Base-by-base conservation (phyloP, 306 rosid genomes). In the Prunus salicina region DNA sequence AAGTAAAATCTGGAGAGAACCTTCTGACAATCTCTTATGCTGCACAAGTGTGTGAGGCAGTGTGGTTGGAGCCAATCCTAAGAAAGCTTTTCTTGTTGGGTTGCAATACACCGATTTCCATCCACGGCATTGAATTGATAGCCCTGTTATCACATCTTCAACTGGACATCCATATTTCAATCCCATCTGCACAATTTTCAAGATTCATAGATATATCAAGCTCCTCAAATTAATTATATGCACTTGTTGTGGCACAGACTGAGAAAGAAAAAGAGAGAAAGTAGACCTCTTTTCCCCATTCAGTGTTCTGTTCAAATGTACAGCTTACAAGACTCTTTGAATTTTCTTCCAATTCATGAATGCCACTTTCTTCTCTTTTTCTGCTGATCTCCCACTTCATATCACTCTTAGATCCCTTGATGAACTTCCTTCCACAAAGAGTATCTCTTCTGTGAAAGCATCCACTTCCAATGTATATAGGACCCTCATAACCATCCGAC, bases 21-120 rank as follows among this genome's bases (percentile, higher is more conserved):
- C 97, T 82, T 92, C 93, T 5, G 85, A 79, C 97, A 93, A 88
- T 80, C 97, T 89, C 86, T 88, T 92, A 12, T 90, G 87, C 13
- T 90, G 96, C 69, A 90, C 85, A n/a, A 90, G 89, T 24, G 64
- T 57, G 60, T 88, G 80, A 16, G 61, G 78, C 76, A 92, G 71
- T 7, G 92, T 74, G 19, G 83, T 80, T 22, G 91, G 84, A 71
- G 87, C 86, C 12, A 86, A 34, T 2, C 96, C 93, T 41, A 88
- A 79, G 74, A 92, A 92, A 38, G 91, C 91, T 43, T 73, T 85
- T 77, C 93, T 90, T 69, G 51, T 18, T 51, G 97, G 93, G 50
- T 82, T 87, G 64, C 34, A 89, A 50, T 87, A 75, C 34, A 79
- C 86, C 68, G 93, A 89, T 81, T 82, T 91, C 89, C 93, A 89